phyloP scores from a whole-genome alignment of 2,329 filamentous ascomycete genomes.

The Escovopsis sp. region DNA sequence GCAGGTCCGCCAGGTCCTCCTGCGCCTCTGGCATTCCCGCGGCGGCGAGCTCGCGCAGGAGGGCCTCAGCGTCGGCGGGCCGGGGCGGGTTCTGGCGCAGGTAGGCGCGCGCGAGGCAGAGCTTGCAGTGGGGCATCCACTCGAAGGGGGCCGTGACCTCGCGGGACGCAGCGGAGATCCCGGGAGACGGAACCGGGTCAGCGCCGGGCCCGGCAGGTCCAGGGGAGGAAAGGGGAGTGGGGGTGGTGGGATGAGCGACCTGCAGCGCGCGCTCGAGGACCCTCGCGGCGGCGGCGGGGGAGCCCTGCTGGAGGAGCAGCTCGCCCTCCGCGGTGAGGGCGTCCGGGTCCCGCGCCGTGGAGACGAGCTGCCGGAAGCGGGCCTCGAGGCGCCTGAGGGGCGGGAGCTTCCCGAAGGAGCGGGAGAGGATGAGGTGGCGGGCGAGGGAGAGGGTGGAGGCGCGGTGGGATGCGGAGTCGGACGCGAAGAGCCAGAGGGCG shows the following conservation, averaged over 20 bases:
- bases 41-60: slow-evolving; percentile 12
- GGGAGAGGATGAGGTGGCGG: slow-evolving; percentile 9
- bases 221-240: too few relatives aligned
- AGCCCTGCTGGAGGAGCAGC: slow-evolving; percentile 12
- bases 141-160: too few relatives aligned
- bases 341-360: slow-evolving; percentile 17
- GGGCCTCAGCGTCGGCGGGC: slow-evolving; percentile 10
- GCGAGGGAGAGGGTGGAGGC: slow-evolving; percentile 17
- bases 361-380: slow-evolving; percentile 18
- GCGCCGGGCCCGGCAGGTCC: too few relatives aligned
- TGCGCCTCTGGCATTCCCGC: slow-evolving; percentile 13
- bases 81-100: slow-evolving; percentile 8
- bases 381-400: slow-evolving; percentile 11
- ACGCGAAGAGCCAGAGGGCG: slow-evolving; percentile 18
- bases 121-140: slow-evolving; percentile 13
- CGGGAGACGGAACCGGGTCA: too few relatives aligned
- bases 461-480: slow-evolving; percentile 14
- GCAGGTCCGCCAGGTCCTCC: slow-evolving; percentile 13
- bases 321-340: slow-evolving; percentile 21
- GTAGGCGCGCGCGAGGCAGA: slow-evolving; percentile 14
- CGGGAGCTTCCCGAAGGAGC: slow-evolving; percentile 9
- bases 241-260: slow-evolving; percentile 1
- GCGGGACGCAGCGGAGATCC: too few relatives aligned
- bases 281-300: slow-evolving; percentile 10
- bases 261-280: slow-evolving; percentile 14